These are phyloP conservation scores for Gossypium laxum DNA, from an alignment of 441 rosid species.

Conservation along the genomic window DNA sequence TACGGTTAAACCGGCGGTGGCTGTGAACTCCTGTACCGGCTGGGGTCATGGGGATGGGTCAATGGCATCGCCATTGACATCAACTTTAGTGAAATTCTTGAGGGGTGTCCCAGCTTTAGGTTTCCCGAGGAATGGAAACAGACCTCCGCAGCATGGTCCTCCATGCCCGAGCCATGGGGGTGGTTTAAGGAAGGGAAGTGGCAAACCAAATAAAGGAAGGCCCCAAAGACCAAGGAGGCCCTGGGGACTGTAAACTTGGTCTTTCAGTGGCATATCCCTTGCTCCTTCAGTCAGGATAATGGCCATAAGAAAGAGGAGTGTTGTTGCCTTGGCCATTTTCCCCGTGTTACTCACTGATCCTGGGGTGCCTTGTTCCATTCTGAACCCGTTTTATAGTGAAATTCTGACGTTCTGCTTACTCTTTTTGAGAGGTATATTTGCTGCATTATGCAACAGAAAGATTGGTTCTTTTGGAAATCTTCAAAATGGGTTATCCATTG, in stretches of 20 bases:
- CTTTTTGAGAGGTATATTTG: not conserved
- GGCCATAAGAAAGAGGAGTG: constrained; percentile 6
- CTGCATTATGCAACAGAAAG: not conserved
- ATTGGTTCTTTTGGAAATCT: not conserved
- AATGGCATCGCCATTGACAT: not conserved
- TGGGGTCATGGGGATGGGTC: not conserved
- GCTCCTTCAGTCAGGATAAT: constrained; percentile 9
- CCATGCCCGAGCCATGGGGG: not conserved
- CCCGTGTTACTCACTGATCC: not conserved
- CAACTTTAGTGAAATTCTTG: not conserved
- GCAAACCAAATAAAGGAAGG: not conserved
- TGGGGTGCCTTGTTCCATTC: too few relatives aligned
- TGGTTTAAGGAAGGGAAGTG: constrained; percentile 1
- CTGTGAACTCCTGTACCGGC: too few relatives aligned
- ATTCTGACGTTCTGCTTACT: not conserved
- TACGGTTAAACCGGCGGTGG: not conserved
- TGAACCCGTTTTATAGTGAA: not conserved
- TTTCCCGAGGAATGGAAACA: not conserved
- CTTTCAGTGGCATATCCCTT: constrained; percentile 4
- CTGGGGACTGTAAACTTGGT: constrained; percentile 10
- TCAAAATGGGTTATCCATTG: too few relatives aligned
- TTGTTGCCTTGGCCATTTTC: constrained; percentile 3
- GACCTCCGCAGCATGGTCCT: not conserved
- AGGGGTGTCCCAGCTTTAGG: not conserved
- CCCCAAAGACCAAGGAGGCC: not conserved